These are phyloP conservation scores for Brasilioporus rufonigricans DNA, from an alignment of 768 basidiomycete species.

Conservation along the genomic window DNA sequence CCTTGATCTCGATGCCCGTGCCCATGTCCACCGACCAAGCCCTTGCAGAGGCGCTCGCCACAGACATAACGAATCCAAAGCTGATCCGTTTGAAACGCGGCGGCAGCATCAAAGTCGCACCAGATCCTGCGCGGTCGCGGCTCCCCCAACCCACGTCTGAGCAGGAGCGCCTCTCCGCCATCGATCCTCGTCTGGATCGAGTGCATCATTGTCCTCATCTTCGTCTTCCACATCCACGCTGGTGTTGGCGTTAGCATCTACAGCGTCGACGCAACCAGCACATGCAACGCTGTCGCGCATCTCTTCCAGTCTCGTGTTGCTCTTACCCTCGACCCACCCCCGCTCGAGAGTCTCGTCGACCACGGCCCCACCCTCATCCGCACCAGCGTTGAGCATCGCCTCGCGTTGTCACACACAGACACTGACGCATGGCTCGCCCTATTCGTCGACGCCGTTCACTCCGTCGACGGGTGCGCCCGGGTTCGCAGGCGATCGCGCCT, in stretches of 20 bases:
- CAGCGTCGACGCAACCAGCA: conserved; percentile 7
- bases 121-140: conserved; percentile 9
- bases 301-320: conserved; percentile 52
- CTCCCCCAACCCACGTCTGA: conserved; percentile 23
- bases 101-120: conserved; percentile 14
- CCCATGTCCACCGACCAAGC: conserved; percentile 34
- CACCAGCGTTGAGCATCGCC: conserved; percentile 10
- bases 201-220: conserved; percentile 7
- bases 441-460: conserved; percentile 42
- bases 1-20: conserved; percentile 32
- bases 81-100: conserved; percentile 1
- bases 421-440: conserved; percentile 50
- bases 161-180: conserved; percentile 23
- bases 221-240: neutral
- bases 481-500: conserved; percentile 58
- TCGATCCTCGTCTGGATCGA: conserved; percentile 20
- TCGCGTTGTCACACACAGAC: conserved; percentile 17
- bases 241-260: neutral
- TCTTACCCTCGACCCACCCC: conserved; percentile 33
- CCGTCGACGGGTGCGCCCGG: conserved; percentile 74
- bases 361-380: conserved; percentile 11
- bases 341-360: conserved; percentile 3
- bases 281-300: conserved; percentile 43
- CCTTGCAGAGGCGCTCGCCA: conserved; percentile 39
- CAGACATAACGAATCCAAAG: conserved; percentile 20